Evolutionary conservation across 1,139 yeast genomes (phyloP).

Genomic region (Yamadazyma kanchanaburiensis): DNA sequence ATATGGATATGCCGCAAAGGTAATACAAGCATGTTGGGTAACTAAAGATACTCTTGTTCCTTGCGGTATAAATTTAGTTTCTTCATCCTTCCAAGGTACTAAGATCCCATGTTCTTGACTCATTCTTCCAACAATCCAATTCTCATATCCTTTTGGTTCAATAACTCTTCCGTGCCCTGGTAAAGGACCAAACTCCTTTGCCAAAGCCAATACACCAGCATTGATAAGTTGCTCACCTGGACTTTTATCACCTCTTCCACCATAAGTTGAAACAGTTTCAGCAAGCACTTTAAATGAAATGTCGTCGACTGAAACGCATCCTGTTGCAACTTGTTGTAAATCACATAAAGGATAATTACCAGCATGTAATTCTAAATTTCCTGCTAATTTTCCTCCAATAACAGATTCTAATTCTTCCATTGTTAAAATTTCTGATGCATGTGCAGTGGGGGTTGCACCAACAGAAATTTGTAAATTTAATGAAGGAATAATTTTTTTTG

Average conservation of each 20-base stretch:
- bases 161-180: constrained; percentile 49
- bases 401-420: constrained; percentile 15
- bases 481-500: constrained; percentile 19
- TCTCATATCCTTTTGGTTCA: constrained; percentile 33
- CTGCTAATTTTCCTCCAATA: constrained; percentile 33
- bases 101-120: constrained; percentile 68
- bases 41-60: constrained; percentile 55
- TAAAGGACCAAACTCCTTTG: constrained; percentile 56
- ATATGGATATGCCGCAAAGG: constrained; percentile 62
- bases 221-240: constrained; percentile 66
- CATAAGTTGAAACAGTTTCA: constrained; percentile 61
- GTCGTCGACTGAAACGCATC: constrained; percentile 44
- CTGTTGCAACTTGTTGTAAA: constrained; percentile 71
- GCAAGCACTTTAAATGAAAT: constrained; percentile 61
- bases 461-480: constrained; percentile 48
- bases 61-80: constrained; percentile 36
- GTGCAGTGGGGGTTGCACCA: constrained; percentile 84
- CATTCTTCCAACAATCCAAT: constrained; percentile 56
- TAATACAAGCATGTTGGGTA: constrained; percentile 77
- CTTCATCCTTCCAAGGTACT: constrained; percentile 28
- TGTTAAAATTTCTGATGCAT: constrained; percentile 44
- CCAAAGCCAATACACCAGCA: constrained; percentile 70
- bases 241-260: constrained; percentile 39
- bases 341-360: constrained; percentile 77
- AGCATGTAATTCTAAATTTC: constrained; percentile 68